Percentiles rank a stretch among this genome's conserved stretches.
Evolutionary conservation across 139 green algal genomes (phyloP).

Genomic region (Trebouxia sp.): DNA sequence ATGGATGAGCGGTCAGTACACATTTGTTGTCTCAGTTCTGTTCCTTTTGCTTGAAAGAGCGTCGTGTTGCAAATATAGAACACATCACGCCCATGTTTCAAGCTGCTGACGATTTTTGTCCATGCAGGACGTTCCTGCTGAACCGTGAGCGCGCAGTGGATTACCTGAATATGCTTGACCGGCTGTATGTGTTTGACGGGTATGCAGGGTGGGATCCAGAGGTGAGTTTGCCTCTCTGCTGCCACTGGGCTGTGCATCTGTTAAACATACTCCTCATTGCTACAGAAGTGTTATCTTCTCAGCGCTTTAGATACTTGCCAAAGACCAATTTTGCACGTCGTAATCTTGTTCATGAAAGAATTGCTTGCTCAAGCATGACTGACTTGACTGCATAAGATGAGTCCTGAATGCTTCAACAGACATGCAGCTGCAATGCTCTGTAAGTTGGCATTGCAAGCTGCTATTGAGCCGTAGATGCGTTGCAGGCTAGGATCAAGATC

Average conservation of each 20-base stretch:
- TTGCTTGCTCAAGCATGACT: no score
- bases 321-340: no score
- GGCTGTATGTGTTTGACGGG: conserved; percentile 83
- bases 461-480: background rate
- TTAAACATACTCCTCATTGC: background rate
- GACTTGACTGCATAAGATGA: no score
- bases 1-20: conserved; percentile 74
- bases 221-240: conserved; percentile 22
- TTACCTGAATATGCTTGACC: conserved; percentile 89
- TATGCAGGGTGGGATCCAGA: conserved; percentile 82
- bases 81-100: no score
- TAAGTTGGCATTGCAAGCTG: background rate
- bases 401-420: no score
- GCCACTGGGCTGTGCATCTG: background rate
- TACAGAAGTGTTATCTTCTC: no score
- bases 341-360: no score
- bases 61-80: no score
- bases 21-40: background rate
- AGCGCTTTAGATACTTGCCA: no score
- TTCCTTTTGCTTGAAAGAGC: no score
- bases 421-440: no score
- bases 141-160: conserved; percentile 86
- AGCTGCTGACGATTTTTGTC: no score
- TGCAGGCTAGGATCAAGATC: conserved; percentile 65
- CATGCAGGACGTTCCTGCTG: conserved; percentile 72